Base-by-base conservation (phyloP, 202 grass and related monocot species). In the Zoysia matrella region DNA sequence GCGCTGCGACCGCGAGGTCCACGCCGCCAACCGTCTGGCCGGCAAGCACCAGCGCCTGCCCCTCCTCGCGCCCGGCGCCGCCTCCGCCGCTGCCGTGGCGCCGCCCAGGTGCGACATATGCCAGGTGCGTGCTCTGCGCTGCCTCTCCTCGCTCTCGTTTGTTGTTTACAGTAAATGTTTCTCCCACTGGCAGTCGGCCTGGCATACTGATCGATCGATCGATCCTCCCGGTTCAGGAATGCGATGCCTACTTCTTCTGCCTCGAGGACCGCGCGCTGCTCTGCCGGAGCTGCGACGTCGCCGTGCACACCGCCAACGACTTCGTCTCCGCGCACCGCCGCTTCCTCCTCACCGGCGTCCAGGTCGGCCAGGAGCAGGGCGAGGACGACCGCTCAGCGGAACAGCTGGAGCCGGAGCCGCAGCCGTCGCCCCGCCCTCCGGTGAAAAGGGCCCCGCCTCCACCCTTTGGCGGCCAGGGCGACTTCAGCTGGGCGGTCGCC, bases 91-190 rank as follows among this genome's bases (percentile, higher is more conserved):
- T 16, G 52, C 82, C n/a, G 36, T 79, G 67, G 18, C 81, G 54
- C 88, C 86, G 52, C 88, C 91, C 40, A 93, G 88, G 76, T 97
- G 94, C 72, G 94, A 97, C 88, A 93, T 97, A 80, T 93, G 94
- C 88, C 94, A 97, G 94, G 94, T 97, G 41, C 22, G 40, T 47
- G 11, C 69, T 11, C 30, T 36, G 30, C 30, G 30, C 30, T 36
- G 30, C 12, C 13, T 55, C 12, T 8, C 1, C 11, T 74, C 6
- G 49, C 57, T 48, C 43, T 15, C 5, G 12, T 36, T 36, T 36
- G 30, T 36, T 36, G 30, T 36, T 36, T 36, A 36, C 30, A 36
- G 30, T 36, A 36, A 36, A 36, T 36, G 30, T 36, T 36, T 36
- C 30, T 36, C 30, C 30, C 30, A 36, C 30, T 36, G 30, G 30